Evolutionary conservation across 2,329 filamentous ascomycete species (phyloP).

Genomic region (Scedosporium dehoogii): DNA sequence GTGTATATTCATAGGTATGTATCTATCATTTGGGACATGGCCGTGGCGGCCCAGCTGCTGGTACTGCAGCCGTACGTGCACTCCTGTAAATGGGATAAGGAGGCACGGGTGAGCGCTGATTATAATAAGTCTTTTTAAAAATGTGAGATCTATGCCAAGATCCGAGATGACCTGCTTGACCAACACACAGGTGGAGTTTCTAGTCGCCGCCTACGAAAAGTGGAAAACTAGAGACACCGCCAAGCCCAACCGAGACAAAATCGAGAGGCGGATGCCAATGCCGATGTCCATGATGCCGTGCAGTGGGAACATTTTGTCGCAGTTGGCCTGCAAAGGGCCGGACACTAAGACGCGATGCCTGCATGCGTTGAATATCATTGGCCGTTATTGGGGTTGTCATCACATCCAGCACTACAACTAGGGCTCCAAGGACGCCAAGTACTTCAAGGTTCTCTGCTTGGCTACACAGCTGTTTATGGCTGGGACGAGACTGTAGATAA

Average conservation of each 20-base stretch:
- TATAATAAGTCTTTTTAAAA: background rate
- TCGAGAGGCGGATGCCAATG: background rate
- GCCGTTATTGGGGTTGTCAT: constrained; percentile 5
- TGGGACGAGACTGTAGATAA: background rate
- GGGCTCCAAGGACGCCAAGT: constrained; percentile 9
- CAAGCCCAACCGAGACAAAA: background rate
- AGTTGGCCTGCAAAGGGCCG: background rate
- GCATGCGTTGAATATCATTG: background rate
- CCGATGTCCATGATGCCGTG: background rate
- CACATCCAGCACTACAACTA: constrained; percentile 10
- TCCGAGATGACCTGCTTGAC: background rate
- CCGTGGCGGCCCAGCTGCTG: no score
- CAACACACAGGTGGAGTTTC: constrained; percentile 2
- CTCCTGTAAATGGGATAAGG: no score
- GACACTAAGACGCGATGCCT: background rate
- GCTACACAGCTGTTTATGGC: background rate
- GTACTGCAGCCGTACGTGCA: no score
- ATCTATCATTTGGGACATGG: no score
- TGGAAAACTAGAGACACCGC: background rate
- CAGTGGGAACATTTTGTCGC: background rate
- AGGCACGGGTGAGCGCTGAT: no score
- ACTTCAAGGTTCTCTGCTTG: constrained; percentile 8
- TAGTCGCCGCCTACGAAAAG: constrained; percentile 3
- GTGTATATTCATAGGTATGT: no score
- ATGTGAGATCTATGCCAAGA: constrained; percentile 1